Evolutionary conservation across 495 filamentous ascomycete genomes (phyloP), one percentile per base, ranked within the genome.

Genomic region (Talaromyces trachyspermus): DNA sequence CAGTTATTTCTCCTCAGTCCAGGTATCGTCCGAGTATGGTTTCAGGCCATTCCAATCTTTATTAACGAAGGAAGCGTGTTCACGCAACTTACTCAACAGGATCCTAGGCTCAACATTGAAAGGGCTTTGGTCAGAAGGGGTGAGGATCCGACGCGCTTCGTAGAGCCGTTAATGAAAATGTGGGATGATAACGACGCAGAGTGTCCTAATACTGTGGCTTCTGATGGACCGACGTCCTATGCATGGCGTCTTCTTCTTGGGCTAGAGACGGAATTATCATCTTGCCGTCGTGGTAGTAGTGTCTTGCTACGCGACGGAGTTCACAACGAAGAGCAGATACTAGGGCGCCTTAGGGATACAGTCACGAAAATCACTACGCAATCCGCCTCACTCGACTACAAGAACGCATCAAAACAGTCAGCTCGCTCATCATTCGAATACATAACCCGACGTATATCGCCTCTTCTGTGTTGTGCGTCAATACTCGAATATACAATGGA

Each of bases 391-490:
- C 19, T 41, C 38, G 20, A 25, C 20, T 1, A 41, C 7, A 6
- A 6, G 27, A 12, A 30, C 10, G 2, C 38, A 19, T 39, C 36
- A 39, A 4, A 18, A 15, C 36, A 41, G 10, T 41, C 38, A n/a
- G 2, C 38, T 15, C 38, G 38, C 38, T 24, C 19, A 23, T 41
- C 38, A 1, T 41, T 41, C 38, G 17, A 9, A 41, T 23, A 41
- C 38, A 25, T 41, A 2, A 41, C 14, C 19, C 19, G 38, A 8
- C 38, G 38, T 10, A 24, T 25, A 6, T 41, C 38, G 9, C 38
- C 38, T 41, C 38, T 41, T 41, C 14, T 41, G 38, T 41, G 38
- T 4, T 41, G 38, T 25, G 20, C 20, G 11, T 7, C 33, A 41
- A 22, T 25, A 9, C 38, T 25, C 20, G 23, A 41, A 25, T 25